phyloP scores from a whole-genome alignment of 805 yeast species.

The Kluyveromyces siamensis region DNA sequence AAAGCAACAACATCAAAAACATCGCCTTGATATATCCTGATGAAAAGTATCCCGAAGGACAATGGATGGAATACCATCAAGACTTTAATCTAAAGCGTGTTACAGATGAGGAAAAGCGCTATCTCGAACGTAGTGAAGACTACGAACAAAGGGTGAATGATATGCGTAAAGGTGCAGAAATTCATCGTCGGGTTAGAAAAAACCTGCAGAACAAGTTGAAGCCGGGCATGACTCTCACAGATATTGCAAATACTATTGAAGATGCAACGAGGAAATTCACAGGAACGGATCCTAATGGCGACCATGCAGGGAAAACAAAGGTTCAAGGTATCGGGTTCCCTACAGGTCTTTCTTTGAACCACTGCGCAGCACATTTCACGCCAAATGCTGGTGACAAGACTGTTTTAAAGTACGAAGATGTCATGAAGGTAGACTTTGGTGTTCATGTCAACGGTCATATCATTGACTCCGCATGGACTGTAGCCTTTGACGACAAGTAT shows the following conservation, averaged over 20 bases:
- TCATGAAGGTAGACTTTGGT: constrained; percentile 94
- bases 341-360: constrained; percentile 89
- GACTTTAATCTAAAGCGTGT: constrained; percentile 60
- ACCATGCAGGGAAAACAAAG: constrained; percentile 31
- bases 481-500: constrained; percentile 77
- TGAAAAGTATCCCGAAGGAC: constrained; percentile 76
- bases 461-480: constrained; percentile 91
- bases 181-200: constrained; percentile 83
- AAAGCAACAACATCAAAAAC: constrained; percentile 46
- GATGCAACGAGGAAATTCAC: constrained; percentile 70
- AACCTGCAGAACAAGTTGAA: constrained; percentile 63
- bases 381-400: constrained; percentile 92
- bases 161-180: constrained; percentile 91
- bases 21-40: constrained; percentile 63
- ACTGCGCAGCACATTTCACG: constrained; percentile 96
- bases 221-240: constrained; percentile 90
- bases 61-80: constrained; percentile 68
- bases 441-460: constrained; percentile 93
- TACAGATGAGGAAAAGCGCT: constrained; percentile 80
- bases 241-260: constrained; percentile 84
- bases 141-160: constrained; percentile 65
- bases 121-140: constrained; percentile 49
- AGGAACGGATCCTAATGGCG: constrained; percentile 48
- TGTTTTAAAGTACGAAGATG: constrained; percentile 76
- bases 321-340: constrained; percentile 94